Conservation (phyloP, 495 filamentous ascomycete genomes). For the Hypoxylon crocopeplum region DNA sequence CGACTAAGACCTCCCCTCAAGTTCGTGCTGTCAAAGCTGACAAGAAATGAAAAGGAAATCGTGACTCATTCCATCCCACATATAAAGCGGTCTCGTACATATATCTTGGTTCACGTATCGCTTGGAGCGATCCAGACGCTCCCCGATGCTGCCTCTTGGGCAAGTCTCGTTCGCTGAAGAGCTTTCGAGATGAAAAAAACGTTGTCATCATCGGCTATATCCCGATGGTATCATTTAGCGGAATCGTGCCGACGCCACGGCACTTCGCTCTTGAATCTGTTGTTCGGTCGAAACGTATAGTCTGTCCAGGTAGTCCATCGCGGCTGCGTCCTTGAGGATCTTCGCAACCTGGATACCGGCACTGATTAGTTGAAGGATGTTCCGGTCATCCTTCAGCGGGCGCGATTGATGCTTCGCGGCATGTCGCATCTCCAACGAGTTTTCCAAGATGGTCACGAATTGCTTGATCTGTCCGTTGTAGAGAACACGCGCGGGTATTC, state of each 20-base stretch:
- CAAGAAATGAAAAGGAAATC: slow-evolving; percentile 25
- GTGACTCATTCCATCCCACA: slow-evolving; percentile 36
- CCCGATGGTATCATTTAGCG: slow-evolving; percentile 40
- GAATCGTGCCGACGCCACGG: slow-evolving; percentile 52
- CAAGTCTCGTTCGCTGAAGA: slow-evolving; percentile 26
- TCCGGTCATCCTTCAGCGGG: slow-evolving; percentile 87
- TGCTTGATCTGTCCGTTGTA: slow-evolving; percentile 93
- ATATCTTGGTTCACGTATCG: slow-evolving; percentile 36
- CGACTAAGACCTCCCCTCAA: slow-evolving; percentile 11
- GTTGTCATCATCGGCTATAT: slow-evolving; percentile 28
- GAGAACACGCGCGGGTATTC: slow-evolving; percentile 80
- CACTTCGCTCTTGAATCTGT: slow-evolving; percentile 71
- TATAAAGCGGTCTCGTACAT: slow-evolving; percentile 27
- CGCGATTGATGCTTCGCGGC: slow-evolving; percentile 82
- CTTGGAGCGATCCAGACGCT: slow-evolving; percentile 22
- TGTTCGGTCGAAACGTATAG: slow-evolving; percentile 74
- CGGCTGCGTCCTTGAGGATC: slow-evolving; percentile 79
- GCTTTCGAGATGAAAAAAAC: slow-evolving; percentile 29
- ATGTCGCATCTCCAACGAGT: slow-evolving; percentile 85
- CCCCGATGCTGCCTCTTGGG: slow-evolving; percentile 17
- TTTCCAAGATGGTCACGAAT: slow-evolving; percentile 81
- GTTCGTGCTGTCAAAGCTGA: slow-evolving; percentile 20
- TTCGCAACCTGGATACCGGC: slow-evolving; percentile 87
- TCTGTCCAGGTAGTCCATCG: slow-evolving; percentile 80
- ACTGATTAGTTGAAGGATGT: slow-evolving; percentile 84